A percentile compares a stretch with the other conserved stretches of the same genome.
Conservation (phyloP, 495 filamentous ascomycete genomes). For the Neurospora intermedia region DNA sequence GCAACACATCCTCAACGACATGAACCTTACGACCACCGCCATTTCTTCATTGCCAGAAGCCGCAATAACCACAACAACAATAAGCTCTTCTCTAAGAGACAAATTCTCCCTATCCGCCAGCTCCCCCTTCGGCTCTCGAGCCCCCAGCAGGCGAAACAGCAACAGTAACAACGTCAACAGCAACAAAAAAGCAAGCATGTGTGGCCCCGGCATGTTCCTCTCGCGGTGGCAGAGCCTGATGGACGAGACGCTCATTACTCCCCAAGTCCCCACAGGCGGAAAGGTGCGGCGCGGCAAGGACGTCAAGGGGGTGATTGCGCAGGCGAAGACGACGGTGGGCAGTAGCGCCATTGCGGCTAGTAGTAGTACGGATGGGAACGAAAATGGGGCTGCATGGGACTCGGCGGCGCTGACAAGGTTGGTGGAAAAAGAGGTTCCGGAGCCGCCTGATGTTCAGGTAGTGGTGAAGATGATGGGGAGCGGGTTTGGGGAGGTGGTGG, state of each 20-base stretch:
- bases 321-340: conserved; percentile 31
- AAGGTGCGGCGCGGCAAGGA: conserved; percentile 39
- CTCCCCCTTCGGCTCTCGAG: not conserved
- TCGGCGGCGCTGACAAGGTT: conserved; percentile 4
- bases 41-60: not conserved
- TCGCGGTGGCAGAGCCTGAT: conserved; percentile 52
- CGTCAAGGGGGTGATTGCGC: conserved; percentile 37
- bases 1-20: conserved; percentile 30
- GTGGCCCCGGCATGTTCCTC: conserved; percentile 54
- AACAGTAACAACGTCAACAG: not conserved
- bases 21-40: conserved; percentile 1
- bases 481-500: conserved; percentile 25
- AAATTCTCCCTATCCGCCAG: not conserved
- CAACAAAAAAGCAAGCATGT: conserved; percentile 17
- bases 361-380: conserved; percentile 7
- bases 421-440: conserved; percentile 12
- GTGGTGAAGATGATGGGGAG: conserved; percentile 28
- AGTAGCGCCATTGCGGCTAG: conserved; percentile 23
- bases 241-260: conserved; percentile 48
- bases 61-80: not conserved
- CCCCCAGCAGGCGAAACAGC: not conserved
- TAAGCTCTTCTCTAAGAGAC: not conserved
- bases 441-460: conserved; percentile 24
- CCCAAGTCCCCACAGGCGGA: conserved; percentile 28
- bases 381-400: conserved; percentile 10